phyloP scores from a whole-genome alignment of 2,329 filamentous ascomycete genomes.

The Pseudohalonectria lignicola region DNA sequence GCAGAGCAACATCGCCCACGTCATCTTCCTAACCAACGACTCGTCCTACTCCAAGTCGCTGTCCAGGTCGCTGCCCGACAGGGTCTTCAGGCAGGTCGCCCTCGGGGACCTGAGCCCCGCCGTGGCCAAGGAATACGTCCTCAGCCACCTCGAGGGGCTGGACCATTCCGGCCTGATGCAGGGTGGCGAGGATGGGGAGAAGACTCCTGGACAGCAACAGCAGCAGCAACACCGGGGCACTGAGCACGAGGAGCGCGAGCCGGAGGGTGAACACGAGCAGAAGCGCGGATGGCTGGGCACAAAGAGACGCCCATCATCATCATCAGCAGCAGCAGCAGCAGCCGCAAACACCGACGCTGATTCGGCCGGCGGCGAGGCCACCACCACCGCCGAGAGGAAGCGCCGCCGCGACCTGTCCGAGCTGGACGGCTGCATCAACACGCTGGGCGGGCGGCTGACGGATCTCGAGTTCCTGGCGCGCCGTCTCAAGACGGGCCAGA shows the following conservation, averaged over 20 bases:
- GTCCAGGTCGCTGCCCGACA: constrained; percentile 77
- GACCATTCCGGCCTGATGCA: constrained; percentile 15
- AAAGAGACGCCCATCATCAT: too few relatives aligned
- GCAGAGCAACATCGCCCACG: constrained; percentile 80
- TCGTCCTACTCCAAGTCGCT: constrained; percentile 80
- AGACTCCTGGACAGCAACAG: constrained; percentile 6
- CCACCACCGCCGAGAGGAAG: constrained; percentile 14
- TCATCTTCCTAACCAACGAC: constrained; percentile 88
- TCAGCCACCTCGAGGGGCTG: constrained; percentile 60
- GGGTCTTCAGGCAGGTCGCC: constrained; percentile 78
- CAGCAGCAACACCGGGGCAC: constrained; percentile 12
- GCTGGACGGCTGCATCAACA: constrained; percentile 70
- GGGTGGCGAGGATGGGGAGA: constrained; percentile 17
- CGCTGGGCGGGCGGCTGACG: constrained; percentile 82
- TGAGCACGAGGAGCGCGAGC: too few relatives aligned
- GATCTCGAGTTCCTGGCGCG: constrained; percentile 92
- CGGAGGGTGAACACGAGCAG: constrained; percentile 8
- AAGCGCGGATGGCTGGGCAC: too few relatives aligned
- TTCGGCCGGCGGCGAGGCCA: too few relatives aligned
- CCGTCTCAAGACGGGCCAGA: constrained; percentile 77
- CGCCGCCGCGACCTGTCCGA: constrained; percentile 46
- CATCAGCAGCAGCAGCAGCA: too few relatives aligned
- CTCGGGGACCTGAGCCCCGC: constrained; percentile 79
- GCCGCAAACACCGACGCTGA: background rate
- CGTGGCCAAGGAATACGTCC: constrained; percentile 82